phyloP scores from a whole-genome alignment of 2,329 filamentous ascomycete species.

The Trichophyton benhamiae region DNA sequence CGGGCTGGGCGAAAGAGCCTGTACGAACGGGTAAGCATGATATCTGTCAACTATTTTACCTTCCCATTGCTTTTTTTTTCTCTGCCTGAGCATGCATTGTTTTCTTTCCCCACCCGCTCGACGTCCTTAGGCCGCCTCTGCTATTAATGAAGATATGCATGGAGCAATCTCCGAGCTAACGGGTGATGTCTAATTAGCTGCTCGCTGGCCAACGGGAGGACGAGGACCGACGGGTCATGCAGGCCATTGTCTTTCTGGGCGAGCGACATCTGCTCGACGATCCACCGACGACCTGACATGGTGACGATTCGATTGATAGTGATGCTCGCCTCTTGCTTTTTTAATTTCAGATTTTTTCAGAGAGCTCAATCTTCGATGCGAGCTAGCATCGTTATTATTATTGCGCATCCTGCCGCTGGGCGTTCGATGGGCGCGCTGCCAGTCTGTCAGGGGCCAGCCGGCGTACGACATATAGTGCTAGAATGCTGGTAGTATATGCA shows the following conservation, averaged over 20 bases:
- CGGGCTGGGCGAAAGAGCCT: constrained; percentile 26
- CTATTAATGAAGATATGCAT: neutral
- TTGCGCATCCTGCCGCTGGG: neutral
- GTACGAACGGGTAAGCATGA: constrained; percentile 31
- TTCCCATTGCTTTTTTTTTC: neutral
- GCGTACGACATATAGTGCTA: neutral
- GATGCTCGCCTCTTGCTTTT: no score
- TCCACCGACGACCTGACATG: neutral
- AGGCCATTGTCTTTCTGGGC: constrained; percentile 32
- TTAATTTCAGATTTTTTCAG: no score
- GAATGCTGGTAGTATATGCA: neutral
- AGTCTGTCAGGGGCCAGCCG: neutral
- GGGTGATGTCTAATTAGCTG: constrained; percentile 20
- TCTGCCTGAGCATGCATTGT: neutral
- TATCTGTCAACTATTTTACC: constrained; percentile 2
- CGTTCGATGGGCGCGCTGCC: neutral
- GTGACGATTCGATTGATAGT: no score
- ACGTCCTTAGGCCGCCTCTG: neutral
- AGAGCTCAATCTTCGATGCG: no score
- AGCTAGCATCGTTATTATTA: no score
- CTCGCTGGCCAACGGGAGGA: constrained; percentile 33
- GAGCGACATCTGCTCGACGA: constrained; percentile 26
- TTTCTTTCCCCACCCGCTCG: neutral
- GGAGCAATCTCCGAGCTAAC: constrained; percentile 6
- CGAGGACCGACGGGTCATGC: constrained; percentile 30